phyloP scores from a whole-genome alignment of 805 yeast species.

The Wickerhamiella brachini region DNA sequence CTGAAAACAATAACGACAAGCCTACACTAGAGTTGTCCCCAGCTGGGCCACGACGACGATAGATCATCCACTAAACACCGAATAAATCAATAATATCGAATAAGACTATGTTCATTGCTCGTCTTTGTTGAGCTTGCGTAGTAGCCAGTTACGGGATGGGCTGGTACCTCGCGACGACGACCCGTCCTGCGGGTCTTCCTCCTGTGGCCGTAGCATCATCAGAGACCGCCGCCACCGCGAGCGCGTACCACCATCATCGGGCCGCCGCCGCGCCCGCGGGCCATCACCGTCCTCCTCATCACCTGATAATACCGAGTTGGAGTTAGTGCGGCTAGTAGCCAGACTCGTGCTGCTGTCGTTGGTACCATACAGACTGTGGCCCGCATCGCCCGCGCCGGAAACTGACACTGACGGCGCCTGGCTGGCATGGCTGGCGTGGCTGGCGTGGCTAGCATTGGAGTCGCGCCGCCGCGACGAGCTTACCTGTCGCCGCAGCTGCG shows the following conservation, averaged over 20 bases:
- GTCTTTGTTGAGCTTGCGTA: conserved; percentile 1
- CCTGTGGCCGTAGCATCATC: conserved; percentile 10
- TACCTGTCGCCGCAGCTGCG: conserved; percentile 5
- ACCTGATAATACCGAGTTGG: neutral
- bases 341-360: conserved; percentile 1
- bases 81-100: neutral
- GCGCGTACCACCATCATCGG: conserved; percentile 11
- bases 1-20: too few relatives aligned
- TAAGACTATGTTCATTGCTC: neutral
- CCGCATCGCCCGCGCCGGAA: neutral
- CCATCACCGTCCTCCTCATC: neutral
- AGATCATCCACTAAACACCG: too few relatives aligned
- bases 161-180: neutral
- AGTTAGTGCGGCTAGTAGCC: neutral
- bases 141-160: neutral
- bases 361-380: neutral
- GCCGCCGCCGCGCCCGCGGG: neutral
- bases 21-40: too few relatives aligned
- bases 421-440: conserved; percentile 1
- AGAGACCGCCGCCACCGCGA: conserved; percentile 16
- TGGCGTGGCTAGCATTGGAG: conserved; percentile 1
- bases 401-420: neutral
- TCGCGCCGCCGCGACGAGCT: conserved; percentile 7
- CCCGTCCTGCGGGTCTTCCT: neutral
- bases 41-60: too few relatives aligned